Percentiles rank a stretch among this genome's conserved stretches.
Conservation (phyloP, 345 rosid species). For the Moricandia arvensis region DNA sequence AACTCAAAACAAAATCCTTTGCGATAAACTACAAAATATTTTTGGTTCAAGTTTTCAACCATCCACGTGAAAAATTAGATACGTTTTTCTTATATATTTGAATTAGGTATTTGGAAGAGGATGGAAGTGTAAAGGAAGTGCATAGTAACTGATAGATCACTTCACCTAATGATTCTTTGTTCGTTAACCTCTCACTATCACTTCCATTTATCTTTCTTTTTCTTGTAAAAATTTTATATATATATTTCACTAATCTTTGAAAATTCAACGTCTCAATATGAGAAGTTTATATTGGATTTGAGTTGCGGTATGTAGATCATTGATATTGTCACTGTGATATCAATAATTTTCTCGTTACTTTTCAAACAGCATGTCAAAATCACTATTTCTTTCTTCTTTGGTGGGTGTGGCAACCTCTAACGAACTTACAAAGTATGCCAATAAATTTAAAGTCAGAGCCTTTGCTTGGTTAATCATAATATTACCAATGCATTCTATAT, state of each 20-base stretch:
- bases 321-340: neutral
- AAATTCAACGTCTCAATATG: slow-evolving; percentile 11
- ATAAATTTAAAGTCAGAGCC: neutral
- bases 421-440: neutral
- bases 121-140: neutral
- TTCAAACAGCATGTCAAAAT: neutral
- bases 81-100: neutral
- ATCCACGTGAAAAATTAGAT: neutral
- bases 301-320: neutral
- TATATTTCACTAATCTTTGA: slow-evolving; percentile 1
- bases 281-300: slow-evolving; percentile 18
- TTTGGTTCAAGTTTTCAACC: neutral
- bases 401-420: slow-evolving; percentile 9
- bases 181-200: slow-evolving; percentile 29
- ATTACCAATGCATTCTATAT: neutral
- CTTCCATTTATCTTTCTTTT: neutral
- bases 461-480: neutral
- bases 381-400: neutral
- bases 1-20: neutral
- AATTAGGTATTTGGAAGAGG: neutral
- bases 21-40: neutral
- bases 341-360: neutral
- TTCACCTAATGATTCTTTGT: slow-evolving; percentile 24
- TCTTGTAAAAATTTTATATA: neutral
- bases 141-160: slow-evolving; percentile 3